Base-by-base conservation (phyloP, 1,284 basidiomycete genomes). In the Trametes hirsuta region DNA sequence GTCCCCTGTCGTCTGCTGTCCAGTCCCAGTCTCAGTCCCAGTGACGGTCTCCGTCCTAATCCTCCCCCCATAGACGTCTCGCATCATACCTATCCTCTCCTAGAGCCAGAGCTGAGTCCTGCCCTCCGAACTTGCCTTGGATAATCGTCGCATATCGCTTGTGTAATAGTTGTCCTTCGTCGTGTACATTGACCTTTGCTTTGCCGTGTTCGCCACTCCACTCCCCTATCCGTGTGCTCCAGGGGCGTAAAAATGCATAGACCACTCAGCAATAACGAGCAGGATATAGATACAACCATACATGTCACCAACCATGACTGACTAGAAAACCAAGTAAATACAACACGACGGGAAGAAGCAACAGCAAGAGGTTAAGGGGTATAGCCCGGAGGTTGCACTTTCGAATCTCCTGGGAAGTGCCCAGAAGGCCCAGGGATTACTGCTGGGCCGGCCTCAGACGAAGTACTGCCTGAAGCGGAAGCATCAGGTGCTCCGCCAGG, bases 71-170 rank as follows among this genome's bases (percentile, higher is more conserved):
- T 55, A 55, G 53, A 55, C 47, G 39, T 40, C 39, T 24, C 18
- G 3, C n/a, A 14, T 35, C 47, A 36, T 48, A 48, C 25, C 24
- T 36, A 18, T 15, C 52, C 18, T 6, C 44, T 25, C 56, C 44
- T 58, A 58, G 49, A 58, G 49, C 21, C 56, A 58, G 49, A 58
- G 49, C 21, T 49, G 21, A 52, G 55, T 40, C 30, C 39, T 18
- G 24, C 35, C n/a, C 11, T 11, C 34, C 30, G 30, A 40, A 45
- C 41, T 53, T 21, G 34, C 30, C 22, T 22, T 36, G 44, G 56
- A 46, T 50, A 58, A 52, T 51, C 49, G 39, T 48, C 53, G 41
- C 42, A 46, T 53, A 53, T 10, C 42, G n/a, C 30, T 5, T 53
- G 42, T 53, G 52, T 46, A 45, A 53, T 53, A 53, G 9, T 50